Base-by-base conservation (phyloP, 2,329 filamentous ascomycete species). In the Zymoseptoria passerinii region DNA sequence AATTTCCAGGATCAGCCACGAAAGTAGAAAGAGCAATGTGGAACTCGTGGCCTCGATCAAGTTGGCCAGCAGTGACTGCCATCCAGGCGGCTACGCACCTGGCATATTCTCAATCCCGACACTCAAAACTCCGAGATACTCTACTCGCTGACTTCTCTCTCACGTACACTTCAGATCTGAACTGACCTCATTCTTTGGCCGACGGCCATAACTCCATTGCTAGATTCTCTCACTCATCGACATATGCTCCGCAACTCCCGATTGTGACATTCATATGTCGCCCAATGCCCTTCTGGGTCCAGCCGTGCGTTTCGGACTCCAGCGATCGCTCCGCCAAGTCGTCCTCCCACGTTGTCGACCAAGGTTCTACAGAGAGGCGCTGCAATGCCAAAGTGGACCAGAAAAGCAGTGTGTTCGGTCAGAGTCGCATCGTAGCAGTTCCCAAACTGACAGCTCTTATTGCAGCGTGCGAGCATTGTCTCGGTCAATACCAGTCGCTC, bases 371-470 rank as follows among this genome's bases (percentile, higher is more conserved):
- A 13, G n/a, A 29, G n/a, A 27, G n/a, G 29, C 27, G 44, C 18
- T 16, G 23, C 23, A n/a, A 51, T 51, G 54, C 27, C 28, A n/a
- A 50, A 56, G 48, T 56, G 48, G n/a, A 50, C 48, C 8, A 56
- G 44, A 48, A 51, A 50, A 51, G 28, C 29, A 20, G 54, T 56
- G 9, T 23, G 54, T 56, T 19, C 44, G 9, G 18, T 23, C 5
- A 28, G 28, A n/a, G 28, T 20, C 9, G 18, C 18, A 29, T 9
- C 16, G 19, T n/a, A 28, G 53, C 44, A 28, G 7, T 6, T 18
- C 5, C 35, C 3, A 44, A 16, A 44, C 35, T 44, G 35, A 44
- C 35, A 16, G 10, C 10, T 7, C 10, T 44, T 44, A 13, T 4
- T 16, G 5, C 35, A 44, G 35, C 35, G 35, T 44, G 13, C 35